These are phyloP conservation scores for Boletus subparvulus DNA, from an alignment of 768 basidiomycete species.

Conservation along the genomic window DNA sequence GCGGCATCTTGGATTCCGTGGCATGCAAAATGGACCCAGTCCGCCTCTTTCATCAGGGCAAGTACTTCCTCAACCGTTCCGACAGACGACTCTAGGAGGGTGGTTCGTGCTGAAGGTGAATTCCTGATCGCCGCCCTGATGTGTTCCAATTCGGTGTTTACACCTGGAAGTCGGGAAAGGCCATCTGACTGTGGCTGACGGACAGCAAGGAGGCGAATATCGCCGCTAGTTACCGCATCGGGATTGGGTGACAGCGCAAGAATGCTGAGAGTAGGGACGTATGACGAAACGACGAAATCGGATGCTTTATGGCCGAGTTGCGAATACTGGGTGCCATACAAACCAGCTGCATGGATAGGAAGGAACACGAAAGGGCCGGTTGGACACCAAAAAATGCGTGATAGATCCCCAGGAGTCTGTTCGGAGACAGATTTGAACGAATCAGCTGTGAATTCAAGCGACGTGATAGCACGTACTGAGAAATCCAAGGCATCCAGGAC, in stretches of 20 bases:
- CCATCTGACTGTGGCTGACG: slow-evolving; percentile 2
- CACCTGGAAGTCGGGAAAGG: background rate
- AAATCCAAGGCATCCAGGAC: no score
- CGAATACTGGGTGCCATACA: slow-evolving; percentile 20
- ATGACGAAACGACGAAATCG: slow-evolving; percentile 1
- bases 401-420: no score
- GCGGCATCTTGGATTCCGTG: background rate
- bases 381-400: no score
- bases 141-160: slow-evolving; percentile 23
- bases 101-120: no score
- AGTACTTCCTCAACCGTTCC: slow-evolving; percentile 2
- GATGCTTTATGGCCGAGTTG: background rate
- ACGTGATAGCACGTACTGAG: no score
- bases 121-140: background rate
- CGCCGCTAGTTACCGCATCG: background rate
- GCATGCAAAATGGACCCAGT: background rate
- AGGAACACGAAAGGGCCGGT: no score
- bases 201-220: slow-evolving; percentile 10
- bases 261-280: background rate
- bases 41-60: no score
- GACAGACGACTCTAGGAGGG: slow-evolving; percentile 1
- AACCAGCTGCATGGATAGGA: no score
- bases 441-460: no score
- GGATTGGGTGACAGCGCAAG: background rate
- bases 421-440: no score